phyloP scores from a whole-genome alignment of 768 basidiomycete genomes.

The Hemileccinum impolitum region DNA sequence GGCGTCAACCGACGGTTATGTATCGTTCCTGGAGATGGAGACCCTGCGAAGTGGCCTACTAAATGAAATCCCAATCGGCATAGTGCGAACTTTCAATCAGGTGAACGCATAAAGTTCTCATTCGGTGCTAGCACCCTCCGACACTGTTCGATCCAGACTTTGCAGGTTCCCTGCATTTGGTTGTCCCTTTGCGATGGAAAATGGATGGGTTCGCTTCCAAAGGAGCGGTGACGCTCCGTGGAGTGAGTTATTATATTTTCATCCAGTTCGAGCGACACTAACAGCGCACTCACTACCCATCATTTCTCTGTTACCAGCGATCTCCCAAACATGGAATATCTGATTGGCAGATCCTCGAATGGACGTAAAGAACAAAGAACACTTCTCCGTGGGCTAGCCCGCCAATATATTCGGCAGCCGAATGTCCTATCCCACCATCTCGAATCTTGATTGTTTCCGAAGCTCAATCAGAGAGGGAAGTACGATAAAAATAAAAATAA shows the following conservation, averaged over 20 bases:
- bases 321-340: slow-evolving; percentile 3
- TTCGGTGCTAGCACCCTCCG: neutral
- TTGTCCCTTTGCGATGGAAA: neutral
- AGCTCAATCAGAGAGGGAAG: too few species aligned
- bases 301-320: slow-evolving; percentile 10
- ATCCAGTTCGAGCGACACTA: neutral
- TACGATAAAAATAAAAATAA: neutral
- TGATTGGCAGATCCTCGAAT: slow-evolving; percentile 5
- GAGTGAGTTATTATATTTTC: slow-evolving; percentile 12
- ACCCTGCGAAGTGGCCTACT: slow-evolving; percentile 10
- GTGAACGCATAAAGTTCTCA: slow-evolving; percentile 2
- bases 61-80: slow-evolving; percentile 5
- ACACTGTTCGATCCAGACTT: neutral
- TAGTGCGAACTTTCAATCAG: slow-evolving; percentile 4
- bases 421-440: neutral
- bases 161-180: neutral
- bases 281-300: neutral
- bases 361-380: neutral
- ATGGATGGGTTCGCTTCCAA: neutral
- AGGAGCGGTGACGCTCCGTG: slow-evolving; percentile 9
- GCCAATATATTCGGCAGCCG: neutral
- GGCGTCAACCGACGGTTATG: neutral
- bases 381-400: neutral
- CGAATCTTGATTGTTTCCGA: neutral
- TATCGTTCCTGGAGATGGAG: slow-evolving; percentile 13